phyloP scores from a whole-genome alignment of 345 rosid genomes.

The Mercurialis annua region DNA sequence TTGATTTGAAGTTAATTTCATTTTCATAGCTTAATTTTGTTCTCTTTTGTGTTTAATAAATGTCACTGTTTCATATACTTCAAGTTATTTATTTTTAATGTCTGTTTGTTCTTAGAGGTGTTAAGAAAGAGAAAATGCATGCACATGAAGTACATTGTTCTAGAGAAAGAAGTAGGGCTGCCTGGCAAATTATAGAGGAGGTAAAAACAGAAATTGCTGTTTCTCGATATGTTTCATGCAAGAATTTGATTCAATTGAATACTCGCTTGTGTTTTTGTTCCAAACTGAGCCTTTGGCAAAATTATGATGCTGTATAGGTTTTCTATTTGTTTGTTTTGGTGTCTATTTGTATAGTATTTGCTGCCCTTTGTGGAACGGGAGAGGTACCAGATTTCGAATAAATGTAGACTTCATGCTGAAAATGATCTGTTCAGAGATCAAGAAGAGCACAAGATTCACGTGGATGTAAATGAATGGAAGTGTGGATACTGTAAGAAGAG shows the following conservation, averaged over 20 bases:
- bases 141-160: constrained; percentile 73
- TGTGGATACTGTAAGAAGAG: constrained; percentile 96
- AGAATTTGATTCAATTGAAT: too few relatives aligned
- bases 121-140: constrained; percentile 14
- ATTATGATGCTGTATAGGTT: too few relatives aligned
- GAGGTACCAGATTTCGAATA: constrained; percentile 46
- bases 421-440: constrained; percentile 87
- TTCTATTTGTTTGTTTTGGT: neutral
- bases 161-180: constrained; percentile 82
- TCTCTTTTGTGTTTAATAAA: neutral
- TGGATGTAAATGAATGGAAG: constrained; percentile 73
- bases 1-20: neutral
- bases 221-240: too few relatives aligned
- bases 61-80: neutral
- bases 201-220: constrained; percentile 32
- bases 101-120: constrained; percentile 12
- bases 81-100: neutral
- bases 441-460: constrained; percentile 77
- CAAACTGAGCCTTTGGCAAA: neutral
- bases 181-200: constrained; percentile 77
- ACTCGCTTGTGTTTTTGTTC: too few relatives aligned
- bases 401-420: constrained; percentile 78
- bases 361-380: constrained; percentile 83
- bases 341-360: constrained; percentile 55
- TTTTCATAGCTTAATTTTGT: neutral